Evolutionary conservation across 345 rosid species (phyloP).

Genomic region (Camelina sativa): DNA sequence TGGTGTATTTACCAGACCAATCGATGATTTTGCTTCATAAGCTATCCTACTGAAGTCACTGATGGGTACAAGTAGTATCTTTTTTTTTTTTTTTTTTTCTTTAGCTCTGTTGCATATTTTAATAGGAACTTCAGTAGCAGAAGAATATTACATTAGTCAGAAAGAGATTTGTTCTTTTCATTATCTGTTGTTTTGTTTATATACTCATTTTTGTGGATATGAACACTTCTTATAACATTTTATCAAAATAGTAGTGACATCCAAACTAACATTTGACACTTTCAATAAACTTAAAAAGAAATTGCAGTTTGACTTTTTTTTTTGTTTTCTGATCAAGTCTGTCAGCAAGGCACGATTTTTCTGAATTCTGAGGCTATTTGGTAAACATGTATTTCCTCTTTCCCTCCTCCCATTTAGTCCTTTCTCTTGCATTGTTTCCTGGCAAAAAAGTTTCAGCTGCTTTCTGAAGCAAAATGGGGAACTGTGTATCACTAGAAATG

Average conservation of each 20-base stretch:
- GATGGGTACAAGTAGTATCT: too few species aligned
- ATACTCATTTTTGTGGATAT: not conserved
- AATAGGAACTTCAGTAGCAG: not conserved
- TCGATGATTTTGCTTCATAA: too few species aligned
- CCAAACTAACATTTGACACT: not conserved
- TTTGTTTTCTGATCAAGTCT: not conserved
- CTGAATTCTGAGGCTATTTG: not conserved
- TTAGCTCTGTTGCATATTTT: too few species aligned
- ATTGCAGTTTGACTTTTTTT: slow-evolving; percentile 3
- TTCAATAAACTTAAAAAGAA: not conserved
- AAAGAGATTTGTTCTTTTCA: not conserved
- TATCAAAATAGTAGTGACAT: too few species aligned
- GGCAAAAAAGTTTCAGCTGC: not conserved
- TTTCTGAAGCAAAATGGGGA: not conserved
- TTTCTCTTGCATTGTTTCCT: not conserved
- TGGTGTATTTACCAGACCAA: too few species aligned
- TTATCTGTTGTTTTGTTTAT: not conserved
- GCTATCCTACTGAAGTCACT: too few species aligned
- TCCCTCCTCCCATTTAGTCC: not conserved
- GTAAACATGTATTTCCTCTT: not conserved
- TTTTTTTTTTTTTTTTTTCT: too few species aligned
- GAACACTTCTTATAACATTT: not conserved
- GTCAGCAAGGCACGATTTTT: not conserved
- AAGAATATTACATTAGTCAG: not conserved
- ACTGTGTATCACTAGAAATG: slow-evolving; percentile 3